Conservation (phyloP, 345 rosid genomes). For the Diplotaxis tenuifolia region DNA sequence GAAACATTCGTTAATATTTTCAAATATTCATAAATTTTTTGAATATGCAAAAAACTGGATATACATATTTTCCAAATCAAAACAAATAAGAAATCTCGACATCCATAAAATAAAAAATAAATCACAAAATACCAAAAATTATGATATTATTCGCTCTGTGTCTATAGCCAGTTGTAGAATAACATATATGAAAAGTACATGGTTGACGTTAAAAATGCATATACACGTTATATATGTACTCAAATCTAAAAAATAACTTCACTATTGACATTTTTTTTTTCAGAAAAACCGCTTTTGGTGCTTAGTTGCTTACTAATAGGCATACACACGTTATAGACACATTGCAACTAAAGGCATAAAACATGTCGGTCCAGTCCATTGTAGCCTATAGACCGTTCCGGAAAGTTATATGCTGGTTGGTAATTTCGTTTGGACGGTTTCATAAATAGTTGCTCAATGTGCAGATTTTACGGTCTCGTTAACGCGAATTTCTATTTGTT, state of each 20-base stretch:
- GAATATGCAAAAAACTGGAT: no score
- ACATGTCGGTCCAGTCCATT: conserved; percentile 1
- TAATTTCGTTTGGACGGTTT: neutral
- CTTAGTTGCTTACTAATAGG: neutral
- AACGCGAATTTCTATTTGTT: neutral
- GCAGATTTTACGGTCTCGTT: neutral
- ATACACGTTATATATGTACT: neutral
- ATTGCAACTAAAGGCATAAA: neutral
- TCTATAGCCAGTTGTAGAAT: no score
- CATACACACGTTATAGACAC: neutral
- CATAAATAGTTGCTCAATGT: conserved; percentile 5
- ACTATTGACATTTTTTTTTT: neutral
- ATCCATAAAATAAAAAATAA: no score
- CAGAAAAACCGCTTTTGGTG: neutral
- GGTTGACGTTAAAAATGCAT: neutral
- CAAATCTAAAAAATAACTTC: neutral
- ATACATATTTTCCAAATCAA: no score
- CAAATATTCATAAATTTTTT: no score
- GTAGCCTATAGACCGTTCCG: neutral
- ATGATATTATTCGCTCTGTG: no score
- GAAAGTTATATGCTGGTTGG: neutral
- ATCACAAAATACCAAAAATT: no score
- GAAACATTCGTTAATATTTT: no score
- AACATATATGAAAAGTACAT: no score
- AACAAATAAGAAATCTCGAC: no score